Conservation (phyloP, 345 rosid genomes). For the Xanthoceras sorbifolium region DNA sequence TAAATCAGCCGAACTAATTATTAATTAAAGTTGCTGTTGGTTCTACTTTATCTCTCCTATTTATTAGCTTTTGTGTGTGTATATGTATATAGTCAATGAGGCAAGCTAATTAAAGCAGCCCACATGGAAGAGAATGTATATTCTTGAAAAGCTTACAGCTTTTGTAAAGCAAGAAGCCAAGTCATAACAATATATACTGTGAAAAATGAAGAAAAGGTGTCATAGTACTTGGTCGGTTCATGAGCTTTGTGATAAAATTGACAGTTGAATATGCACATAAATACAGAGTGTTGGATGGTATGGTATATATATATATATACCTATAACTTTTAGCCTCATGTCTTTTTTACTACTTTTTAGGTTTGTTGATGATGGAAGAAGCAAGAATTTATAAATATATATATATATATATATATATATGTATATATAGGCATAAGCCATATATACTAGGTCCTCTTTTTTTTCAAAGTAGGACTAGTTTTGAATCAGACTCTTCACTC, state of each 20-base stretch:
- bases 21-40: neutral
- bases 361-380: neutral
- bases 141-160: neutral
- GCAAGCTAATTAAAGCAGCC: neutral
- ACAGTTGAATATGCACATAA: neutral
- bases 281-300: neutral
- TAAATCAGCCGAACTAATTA: conserved; percentile 12
- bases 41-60: too few relatives aligned
- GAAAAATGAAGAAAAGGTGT: conserved; percentile 17
- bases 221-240: neutral
- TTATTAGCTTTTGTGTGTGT: too few relatives aligned
- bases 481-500: too few relatives aligned
- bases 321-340: neutral
- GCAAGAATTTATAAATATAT: neutral
- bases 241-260: neutral
- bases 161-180: conserved; percentile 9
- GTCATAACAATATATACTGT: neutral
- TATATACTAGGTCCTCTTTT: too few relatives aligned
- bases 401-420: too few relatives aligned
- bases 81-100: neutral
- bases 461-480: too few relatives aligned
- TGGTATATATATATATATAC: too few relatives aligned
- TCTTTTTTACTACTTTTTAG: neutral
- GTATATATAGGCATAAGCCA: too few relatives aligned
- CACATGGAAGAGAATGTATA: neutral